Evolutionary conservation across 2,329 filamentous ascomycete species (phyloP), one percentile per base, ranked within the genome.

Genomic region (Fusarium sp.): DNA sequence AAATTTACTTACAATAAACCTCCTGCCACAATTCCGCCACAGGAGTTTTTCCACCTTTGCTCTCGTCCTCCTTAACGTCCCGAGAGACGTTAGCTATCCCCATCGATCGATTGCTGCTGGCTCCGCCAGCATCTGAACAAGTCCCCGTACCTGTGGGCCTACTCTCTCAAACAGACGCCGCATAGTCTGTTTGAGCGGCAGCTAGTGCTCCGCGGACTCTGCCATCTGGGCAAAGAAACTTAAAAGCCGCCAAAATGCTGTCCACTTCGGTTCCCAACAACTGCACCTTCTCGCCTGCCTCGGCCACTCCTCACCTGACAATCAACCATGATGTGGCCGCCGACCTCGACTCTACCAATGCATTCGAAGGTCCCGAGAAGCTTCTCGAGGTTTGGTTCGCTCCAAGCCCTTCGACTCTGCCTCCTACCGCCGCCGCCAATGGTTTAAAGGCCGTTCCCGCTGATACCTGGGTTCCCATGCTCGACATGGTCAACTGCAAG

Each of bases 341-440:
- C 73, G 94, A 97, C 80, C 88, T 97, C 76, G 96, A 98, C 83
- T 97, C 94, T 60, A 92, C 85, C 86, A 97, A 94, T 86, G 94
- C 95, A 72, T 99, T 99, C 78, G 96, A 99, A 86, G 95, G 91
- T 92, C 96, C 96, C 44, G 96, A 99, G 84, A 99, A 99, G 85
- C 87, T 99, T 57, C 87, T 99, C 75, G 96, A 99, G 84, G 95
- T 99, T 77, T 99, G 96, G 96, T 98, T 99, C 79, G 91, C 92
- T 61, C 89, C 94, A 26, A 92, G 92, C 74, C 86, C 94, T 51
- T 84, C 88, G 70, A 85, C 90, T 64, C 86, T 97, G 38, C 91
- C 94, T 18, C 82, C 88, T 6, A 87, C 89, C 54, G 90, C 90
- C 57, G 88, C 89, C 68, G 89, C 91, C 18, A 84, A 89, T 78